phyloP scores from a whole-genome alignment of 2,329 filamentous ascomycete genomes.

The Fusarium compactum region DNA sequence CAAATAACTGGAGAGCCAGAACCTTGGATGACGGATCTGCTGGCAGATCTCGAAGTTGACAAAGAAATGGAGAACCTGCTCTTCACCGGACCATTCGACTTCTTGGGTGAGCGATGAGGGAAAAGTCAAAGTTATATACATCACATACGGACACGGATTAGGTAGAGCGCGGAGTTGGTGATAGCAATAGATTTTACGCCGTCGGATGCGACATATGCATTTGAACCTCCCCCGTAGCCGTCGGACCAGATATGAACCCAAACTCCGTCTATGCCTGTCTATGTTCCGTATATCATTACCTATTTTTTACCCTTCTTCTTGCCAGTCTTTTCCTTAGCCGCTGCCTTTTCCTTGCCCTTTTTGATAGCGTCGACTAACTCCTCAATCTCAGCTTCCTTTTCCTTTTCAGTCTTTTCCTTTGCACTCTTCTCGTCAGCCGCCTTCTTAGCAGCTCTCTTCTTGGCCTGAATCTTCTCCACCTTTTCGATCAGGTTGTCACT shows the following conservation, averaged over 20 bases:
- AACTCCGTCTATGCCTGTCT: slow-evolving; percentile 43
- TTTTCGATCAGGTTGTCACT: slow-evolving; percentile 87
- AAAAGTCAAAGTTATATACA: not conserved
- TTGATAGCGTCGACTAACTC: slow-evolving; percentile 60
- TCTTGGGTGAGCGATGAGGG: slow-evolving; percentile 29
- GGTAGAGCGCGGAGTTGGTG: slow-evolving; percentile 28
- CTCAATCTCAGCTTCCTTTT: slow-evolving; percentile 50
- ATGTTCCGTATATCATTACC: slow-evolving; percentile 34
- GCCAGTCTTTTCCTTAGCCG: slow-evolving; percentile 38
- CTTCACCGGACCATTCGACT: slow-evolving; percentile 40
- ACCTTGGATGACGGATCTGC: slow-evolving; percentile 32
- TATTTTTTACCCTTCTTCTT: slow-evolving; percentile 47
- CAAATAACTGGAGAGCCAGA: slow-evolving; percentile 31
- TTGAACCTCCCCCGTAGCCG: not conserved
- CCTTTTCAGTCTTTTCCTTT: slow-evolving; percentile 53
- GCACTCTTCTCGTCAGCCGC: slow-evolving; percentile 52
- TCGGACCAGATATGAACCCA: slow-evolving; percentile 15
- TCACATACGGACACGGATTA: slow-evolving; percentile 26
- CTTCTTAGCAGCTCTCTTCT: slow-evolving; percentile 59
- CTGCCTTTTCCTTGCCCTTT: slow-evolving; percentile 52
- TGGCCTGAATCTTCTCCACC: slow-evolving; percentile 76
- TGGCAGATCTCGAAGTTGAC: slow-evolving; percentile 38
- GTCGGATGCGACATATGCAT: slow-evolving; percentile 8
- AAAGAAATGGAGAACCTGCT: slow-evolving; percentile 34
- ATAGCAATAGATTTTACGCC: not conserved